phyloP scores from a whole-genome alignment of 192 early-diverging fungal species.

The Coemansia asiatica region DNA sequence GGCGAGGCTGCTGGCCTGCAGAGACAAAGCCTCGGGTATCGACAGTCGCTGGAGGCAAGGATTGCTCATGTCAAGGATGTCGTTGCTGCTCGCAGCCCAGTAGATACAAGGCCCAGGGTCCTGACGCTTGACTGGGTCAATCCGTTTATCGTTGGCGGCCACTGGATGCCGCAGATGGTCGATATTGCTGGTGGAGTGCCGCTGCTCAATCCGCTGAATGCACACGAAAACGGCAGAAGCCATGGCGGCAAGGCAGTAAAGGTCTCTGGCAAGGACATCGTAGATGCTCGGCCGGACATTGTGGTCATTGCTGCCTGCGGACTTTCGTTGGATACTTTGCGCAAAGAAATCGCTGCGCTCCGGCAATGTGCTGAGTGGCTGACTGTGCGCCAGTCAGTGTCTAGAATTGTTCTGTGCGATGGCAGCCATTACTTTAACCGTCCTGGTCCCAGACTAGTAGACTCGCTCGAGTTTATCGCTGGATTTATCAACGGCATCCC shows the following conservation, averaged over 20 bases:
- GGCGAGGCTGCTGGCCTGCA: constrained; percentile 44
- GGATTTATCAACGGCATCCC: constrained; percentile 9
- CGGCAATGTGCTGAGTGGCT: constrained; percentile 6
- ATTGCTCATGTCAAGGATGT: neutral
- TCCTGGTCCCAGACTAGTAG: constrained; percentile 58
- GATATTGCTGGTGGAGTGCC: constrained; percentile 55
- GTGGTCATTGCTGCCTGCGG: constrained; percentile 57
- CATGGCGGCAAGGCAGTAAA: constrained; percentile 1
- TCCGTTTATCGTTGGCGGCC: constrained; percentile 53
- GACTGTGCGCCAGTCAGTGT: constrained; percentile 9
- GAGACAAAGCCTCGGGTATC: constrained; percentile 8
- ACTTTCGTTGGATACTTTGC: constrained; percentile 42
- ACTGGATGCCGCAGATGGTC: constrained; percentile 60
- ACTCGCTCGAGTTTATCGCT: constrained; percentile 57
- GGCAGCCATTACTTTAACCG: constrained; percentile 65
- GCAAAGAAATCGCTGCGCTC: constrained; percentile 23
- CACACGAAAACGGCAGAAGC: constrained; percentile 15
- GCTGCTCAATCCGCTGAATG: constrained; percentile 29
- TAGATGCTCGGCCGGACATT: constrained; percentile 44
- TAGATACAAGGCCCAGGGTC: constrained; percentile 18
- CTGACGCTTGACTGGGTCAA: constrained; percentile 59
- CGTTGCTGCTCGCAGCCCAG: neutral
- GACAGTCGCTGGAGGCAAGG: neutral
- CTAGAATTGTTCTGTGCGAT: constrained; percentile 54
- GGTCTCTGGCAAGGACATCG: constrained; percentile 24